phyloP scores from a whole-genome alignment of 148 eudicot genomes.

The Spergularia bocconei region DNA sequence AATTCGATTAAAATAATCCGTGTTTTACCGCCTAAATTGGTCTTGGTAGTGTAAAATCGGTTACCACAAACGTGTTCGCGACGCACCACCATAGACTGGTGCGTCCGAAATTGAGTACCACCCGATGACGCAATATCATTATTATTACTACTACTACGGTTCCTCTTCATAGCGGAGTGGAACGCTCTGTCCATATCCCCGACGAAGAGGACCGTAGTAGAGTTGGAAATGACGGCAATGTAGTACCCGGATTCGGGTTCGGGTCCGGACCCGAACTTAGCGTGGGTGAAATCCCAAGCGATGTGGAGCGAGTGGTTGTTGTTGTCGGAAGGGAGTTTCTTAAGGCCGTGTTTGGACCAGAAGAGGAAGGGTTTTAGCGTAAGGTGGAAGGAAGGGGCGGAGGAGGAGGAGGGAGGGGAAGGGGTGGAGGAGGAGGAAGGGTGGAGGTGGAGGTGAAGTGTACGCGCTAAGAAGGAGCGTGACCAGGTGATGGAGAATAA shows the following conservation, averaged over 20 bases:
- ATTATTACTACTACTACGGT: neutral
- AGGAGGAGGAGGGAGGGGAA: neutral
- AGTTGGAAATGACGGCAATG: slow-evolving; percentile 42
- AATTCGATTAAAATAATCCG: slow-evolving; percentile 51
- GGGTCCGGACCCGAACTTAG: slow-evolving; percentile 59
- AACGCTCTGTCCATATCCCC: slow-evolving; percentile 48
- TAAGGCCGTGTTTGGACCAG: slow-evolving; percentile 51
- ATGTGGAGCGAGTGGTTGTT: slow-evolving; percentile 18
- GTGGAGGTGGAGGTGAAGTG: slow-evolving; percentile 42
- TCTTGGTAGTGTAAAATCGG: slow-evolving; percentile 42
- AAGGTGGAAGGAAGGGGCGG: slow-evolving; percentile 39
- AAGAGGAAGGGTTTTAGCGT: slow-evolving; percentile 51
- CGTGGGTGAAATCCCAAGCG: slow-evolving; percentile 53
- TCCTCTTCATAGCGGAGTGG: slow-evolving; percentile 16
- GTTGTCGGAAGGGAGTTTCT: slow-evolving; percentile 16
- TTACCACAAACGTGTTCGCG: slow-evolving; percentile 66
- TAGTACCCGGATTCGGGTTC: slow-evolving; percentile 65
- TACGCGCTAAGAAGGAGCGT: slow-evolving; percentile 37
- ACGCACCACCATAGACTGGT: slow-evolving; percentile 41
- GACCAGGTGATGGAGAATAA: slow-evolving; percentile 70
- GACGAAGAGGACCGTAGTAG: slow-evolving; percentile 37
- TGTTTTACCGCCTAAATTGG: slow-evolving; percentile 38
- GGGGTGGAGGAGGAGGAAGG: slow-evolving; percentile 12
- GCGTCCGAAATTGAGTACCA: neutral
- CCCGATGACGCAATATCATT: neutral